These are phyloP conservation scores for Boletellus ananiceps DNA, from an alignment of 768 basidiomycete species.

Conservation along the genomic window DNA sequence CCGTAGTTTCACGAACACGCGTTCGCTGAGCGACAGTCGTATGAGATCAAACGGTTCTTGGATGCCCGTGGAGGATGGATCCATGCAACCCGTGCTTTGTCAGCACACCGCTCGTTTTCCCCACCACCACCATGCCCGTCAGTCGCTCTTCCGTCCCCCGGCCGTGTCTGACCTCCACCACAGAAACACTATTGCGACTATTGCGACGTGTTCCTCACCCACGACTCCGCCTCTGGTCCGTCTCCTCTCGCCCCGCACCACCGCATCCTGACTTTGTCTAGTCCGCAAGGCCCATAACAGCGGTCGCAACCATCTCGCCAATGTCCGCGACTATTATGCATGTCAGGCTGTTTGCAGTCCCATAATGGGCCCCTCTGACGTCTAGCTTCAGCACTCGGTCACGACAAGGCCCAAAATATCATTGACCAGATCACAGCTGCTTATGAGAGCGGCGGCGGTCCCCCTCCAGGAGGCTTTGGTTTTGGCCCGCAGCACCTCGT, in stretches of 20 bases:
- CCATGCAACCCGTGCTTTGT: slow-evolving; percentile 46
- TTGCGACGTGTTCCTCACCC: slow-evolving; percentile 90
- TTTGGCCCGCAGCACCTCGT: slow-evolving; percentile 80
- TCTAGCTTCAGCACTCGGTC: slow-evolving; percentile 60
- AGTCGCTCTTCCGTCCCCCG: slow-evolving; percentile 23
- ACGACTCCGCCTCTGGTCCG: slow-evolving; percentile 88
- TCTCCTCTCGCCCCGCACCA: slow-evolving; percentile 1
- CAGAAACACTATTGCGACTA: slow-evolving; percentile 95
- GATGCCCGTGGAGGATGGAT: slow-evolving; percentile 66
- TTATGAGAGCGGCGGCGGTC: slow-evolving; percentile 82
- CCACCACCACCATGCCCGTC: slow-evolving; percentile 55
- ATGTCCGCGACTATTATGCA: slow-evolving; percentile 96
- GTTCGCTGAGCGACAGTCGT: slow-evolving; percentile 91
- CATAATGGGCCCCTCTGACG: slow-evolving; percentile 3
- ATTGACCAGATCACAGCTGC: slow-evolving; percentile 97
- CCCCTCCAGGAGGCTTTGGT: slow-evolving; percentile 83
- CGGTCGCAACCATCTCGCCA: slow-evolving; percentile 93
- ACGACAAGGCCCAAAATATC: slow-evolving; percentile 96
- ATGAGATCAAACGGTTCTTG: slow-evolving; percentile 98
- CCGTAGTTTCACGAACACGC: slow-evolving; percentile 95
- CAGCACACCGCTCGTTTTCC: slow-evolving; percentile 24
- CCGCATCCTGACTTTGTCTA: slow-evolving; percentile 29
- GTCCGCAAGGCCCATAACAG: slow-evolving; percentile 98
- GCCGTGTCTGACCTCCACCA: slow-evolving; percentile 5
- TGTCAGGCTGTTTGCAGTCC: slow-evolving; percentile 44